Base-by-base conservation (phyloP, 176 grass and related monocot species). In the Aegilops sharonensis region DNA sequence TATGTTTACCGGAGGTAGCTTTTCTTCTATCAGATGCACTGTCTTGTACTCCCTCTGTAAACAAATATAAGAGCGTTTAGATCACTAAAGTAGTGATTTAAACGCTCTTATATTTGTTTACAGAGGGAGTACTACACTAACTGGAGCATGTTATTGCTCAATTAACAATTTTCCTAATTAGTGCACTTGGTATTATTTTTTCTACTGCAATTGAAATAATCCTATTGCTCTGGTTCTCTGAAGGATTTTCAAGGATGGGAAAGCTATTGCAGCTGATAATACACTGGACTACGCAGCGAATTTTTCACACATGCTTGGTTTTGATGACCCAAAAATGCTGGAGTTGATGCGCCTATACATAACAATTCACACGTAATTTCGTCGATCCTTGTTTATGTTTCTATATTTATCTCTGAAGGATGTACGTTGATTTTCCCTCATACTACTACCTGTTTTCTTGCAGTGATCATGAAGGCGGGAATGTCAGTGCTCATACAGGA, bases 231-330 rank as follows among this genome's bases (percentile, higher is more conserved):
- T 89, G 45, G 17, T 81, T 48, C 32, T 70, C 48, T 81, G 27
- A 68, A 99, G 97, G 87, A 92, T 99, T 70, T 96, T 91, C 87
- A 99, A 99, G 90, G 88, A 94, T 43, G 92, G 92, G 39, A 88
- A 94, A 90, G 77, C 87, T 68, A 92, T 99, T 80, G 75, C 83
- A 88, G 72, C 94, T 68, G 92, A 99, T 77, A 93, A 79, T 89
- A 78, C 88, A 75, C 80, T 99, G 84, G 97, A 99, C 65, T 99
- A 96, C 3, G 92, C 90, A 1, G 97, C 94, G 11, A 96, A 99
- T 83, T 99, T 94, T 87, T 99, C 97, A 83, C 97, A 99, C 85
- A 94, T 99, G 97, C 88, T 99, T 78, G 97, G 92, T 36, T 99
- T 94, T 92, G 91, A 95, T 9, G 94, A 96, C 70, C 94, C 97